Evolutionary conservation across 768 basidiomycete genomes (phyloP).

Genomic region (Cantharellus anzutake): DNA sequence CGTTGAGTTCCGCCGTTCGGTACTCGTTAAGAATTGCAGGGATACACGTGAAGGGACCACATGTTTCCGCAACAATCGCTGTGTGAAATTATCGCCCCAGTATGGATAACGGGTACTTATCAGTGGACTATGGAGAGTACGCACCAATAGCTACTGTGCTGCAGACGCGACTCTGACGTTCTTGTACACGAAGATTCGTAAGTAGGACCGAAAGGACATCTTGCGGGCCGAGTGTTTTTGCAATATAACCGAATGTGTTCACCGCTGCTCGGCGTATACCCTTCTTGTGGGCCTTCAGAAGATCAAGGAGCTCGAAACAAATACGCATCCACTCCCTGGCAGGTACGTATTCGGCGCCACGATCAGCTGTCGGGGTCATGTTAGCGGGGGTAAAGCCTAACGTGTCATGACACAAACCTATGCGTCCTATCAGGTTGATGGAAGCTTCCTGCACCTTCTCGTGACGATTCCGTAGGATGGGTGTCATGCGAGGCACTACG

Average conservation of each 20-base stretch:
- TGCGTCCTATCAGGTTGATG: slow-evolving; percentile 98
- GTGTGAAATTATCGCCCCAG: neutral
- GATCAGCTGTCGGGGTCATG: slow-evolving; percentile 44
- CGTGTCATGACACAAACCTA: slow-evolving; percentile 27
- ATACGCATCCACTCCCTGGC: slow-evolving; percentile 99
- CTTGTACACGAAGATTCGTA: slow-evolving; percentile 94
- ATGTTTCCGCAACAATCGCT: slow-evolving; percentile 81
- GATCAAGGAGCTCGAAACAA: slow-evolving; percentile 91
- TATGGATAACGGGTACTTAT: neutral
- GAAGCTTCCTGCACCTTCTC: slow-evolving; percentile 99
- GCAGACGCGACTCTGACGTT: slow-evolving; percentile 96
- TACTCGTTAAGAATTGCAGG: slow-evolving; percentile 98
- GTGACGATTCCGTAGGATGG: slow-evolving; percentile 96
- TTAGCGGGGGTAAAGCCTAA: slow-evolving; percentile 2
- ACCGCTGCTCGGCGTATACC: slow-evolving; percentile 96
- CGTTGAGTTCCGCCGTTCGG: slow-evolving; percentile 93
- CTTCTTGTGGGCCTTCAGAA: slow-evolving; percentile 98
- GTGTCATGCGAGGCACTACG: slow-evolving; percentile 95
- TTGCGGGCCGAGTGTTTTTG: slow-evolving; percentile 97
- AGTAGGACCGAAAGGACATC: slow-evolving; percentile 90
- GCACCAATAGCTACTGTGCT: slow-evolving; percentile 86
- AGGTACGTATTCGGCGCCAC: slow-evolving; percentile 95
- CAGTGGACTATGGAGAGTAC: slow-evolving; percentile 5
- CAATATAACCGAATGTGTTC: slow-evolving; percentile 99
- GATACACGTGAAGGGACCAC: slow-evolving; percentile 95